Base-by-base conservation (phyloP, 495 filamentous ascomycete genomes). In the Xylaria grammica region DNA sequence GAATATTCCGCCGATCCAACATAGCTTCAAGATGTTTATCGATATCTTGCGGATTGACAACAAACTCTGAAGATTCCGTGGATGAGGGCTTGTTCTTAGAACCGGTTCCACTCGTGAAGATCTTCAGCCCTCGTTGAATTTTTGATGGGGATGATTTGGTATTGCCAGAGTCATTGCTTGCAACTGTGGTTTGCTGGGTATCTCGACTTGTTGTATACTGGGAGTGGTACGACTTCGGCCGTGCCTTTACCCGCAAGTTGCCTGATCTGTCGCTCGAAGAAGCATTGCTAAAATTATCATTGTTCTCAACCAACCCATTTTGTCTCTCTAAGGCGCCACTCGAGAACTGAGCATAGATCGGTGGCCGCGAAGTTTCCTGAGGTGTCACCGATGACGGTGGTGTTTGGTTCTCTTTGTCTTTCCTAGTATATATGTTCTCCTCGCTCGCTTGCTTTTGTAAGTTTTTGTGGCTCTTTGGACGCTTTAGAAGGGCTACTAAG, bases 1-100 rank as follows among this genome's bases (percentile, higher is more conserved):
- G 94, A 56, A 99, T 93, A 72, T 97, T 96, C 60, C 93, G 84
- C 30, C 91, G 86, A 77, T 96, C 91, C 52, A 91, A 70, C 84
- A 91, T 91, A 22, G 75, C 83, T 67, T 90, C 88, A 63, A 90
- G 86, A 53, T 85, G 82, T 58, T 73, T 75, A 55, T 86, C 83
- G 54, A 81, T 71, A 49, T 80, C 71, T 74, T 86, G 78, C 72
- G 81, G 77, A 57, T 81, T 75, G 24, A 82, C 70, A 30, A 53
- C 63, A 17, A 63, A 66, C 26, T 69, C 67, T 5, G 44, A 38
- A 30, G 62, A 51, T 19, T 49, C 72, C 72, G 71, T 45, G 76
- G 81, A 71, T 9, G 48, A 42, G 19, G 65, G 51, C 46, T 68
- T 65, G 20, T 57, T 57, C 50, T 67, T 63, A n/a, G 72, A 67